Conservation (phyloP, 2,329 filamentous ascomycete species). For the Ceratocystis huliohia region DNA sequence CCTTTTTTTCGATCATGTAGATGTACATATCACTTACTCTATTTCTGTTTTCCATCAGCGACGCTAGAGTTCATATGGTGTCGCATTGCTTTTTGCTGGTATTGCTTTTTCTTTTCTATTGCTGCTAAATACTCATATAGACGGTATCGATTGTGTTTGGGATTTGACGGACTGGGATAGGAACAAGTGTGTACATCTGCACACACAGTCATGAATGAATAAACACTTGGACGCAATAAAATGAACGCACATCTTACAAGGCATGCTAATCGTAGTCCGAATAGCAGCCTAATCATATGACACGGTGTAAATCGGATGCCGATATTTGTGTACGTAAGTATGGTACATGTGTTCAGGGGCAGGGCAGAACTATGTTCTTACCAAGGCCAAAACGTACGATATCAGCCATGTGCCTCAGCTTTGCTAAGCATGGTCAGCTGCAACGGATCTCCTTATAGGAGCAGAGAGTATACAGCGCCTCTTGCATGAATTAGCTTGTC, state of each 20-base stretch:
- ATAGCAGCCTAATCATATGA: not conserved
- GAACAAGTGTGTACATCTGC: not conserved
- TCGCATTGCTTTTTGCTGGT: not conserved
- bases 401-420: not conserved
- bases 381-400: slow-evolving; percentile 1
- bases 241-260: not conserved
- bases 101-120: not conserved
- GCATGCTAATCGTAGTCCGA: too few relatives aligned
- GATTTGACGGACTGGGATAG: not conserved
- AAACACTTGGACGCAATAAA: not conserved
- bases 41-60: not conserved
- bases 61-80: not conserved
- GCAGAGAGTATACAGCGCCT: not conserved
- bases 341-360: not conserved
- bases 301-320: not conserved
- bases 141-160: not conserved
- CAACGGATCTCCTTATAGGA: not conserved
- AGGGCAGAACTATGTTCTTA: not conserved
- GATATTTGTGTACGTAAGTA: not conserved
- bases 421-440: not conserved
- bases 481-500: not conserved
- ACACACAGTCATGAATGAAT: not conserved
- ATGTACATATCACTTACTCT: not conserved
- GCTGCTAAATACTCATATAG: not conserved
- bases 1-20: not conserved